Evolutionary conservation across 768 basidiomycete genomes (phyloP), one percentile per base, ranked within the genome.

Genomic region (Leccinum sublutescens): DNA sequence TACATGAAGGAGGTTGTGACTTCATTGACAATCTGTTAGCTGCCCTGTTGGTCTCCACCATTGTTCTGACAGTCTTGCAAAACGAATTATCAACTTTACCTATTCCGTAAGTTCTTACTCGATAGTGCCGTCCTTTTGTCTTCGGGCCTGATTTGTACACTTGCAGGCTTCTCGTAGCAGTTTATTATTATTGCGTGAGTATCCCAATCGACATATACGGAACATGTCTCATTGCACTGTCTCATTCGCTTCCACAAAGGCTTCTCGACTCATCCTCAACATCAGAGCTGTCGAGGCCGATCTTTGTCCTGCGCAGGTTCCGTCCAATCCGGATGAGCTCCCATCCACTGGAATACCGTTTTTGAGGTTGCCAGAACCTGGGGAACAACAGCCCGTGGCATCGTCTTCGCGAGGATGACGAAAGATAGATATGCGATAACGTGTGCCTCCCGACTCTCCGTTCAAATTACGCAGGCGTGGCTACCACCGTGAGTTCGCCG

Each of bases 111-210:
- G 68, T 1, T 11, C 14, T 47, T 50, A 27, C 33, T 5, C 15
- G 19, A 1, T 17, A 23, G 10, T 50, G 25, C 33, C 31, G 43
- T 54, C 11, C n/a, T 19, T 27, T 25, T 9, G 29, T 27, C 25
- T 19, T 31, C 14, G 4, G 29, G 33, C 54, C 40, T 67, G 25
- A 62, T 58, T 50, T 52, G 17, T 45, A 50, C 52, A 19, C n/a
- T 49, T 49, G 10, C 50, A 68, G 67, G 25, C 23, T 59, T 0
- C 65, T 68, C 3, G 31, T 68, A 8, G 58, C 62, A 1, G 52
- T 51, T 14, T 68, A 68, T 55, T 64, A 65, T 0, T 67, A 64
- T 27, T 69, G 67, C 19, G 67, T 68, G 57, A 56, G 68, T 64
- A 58, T 21, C 2, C 7, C 1, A 14, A 48, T 25, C 43, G 12